Base-by-base conservation (phyloP, 257 asterid genomes). In the Solanum neorickii region DNA sequence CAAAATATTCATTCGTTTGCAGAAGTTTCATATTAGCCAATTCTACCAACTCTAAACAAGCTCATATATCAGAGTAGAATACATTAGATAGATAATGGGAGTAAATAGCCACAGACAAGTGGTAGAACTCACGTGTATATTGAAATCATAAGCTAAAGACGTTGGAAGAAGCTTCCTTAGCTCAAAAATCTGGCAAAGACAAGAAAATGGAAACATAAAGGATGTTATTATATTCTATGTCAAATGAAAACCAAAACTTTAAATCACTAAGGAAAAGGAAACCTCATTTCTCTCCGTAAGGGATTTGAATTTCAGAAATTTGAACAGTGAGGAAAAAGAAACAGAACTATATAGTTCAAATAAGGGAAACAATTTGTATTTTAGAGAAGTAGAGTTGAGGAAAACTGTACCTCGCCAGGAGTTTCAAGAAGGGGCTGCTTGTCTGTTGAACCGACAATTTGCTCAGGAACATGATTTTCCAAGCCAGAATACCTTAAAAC, bases 161-260 rank as follows among this genome's bases (percentile, higher is more conserved):
- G 97, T 92, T 15, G 99, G 99, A 86, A 95, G 98, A 89, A 97
- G 98, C 91, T 97, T 97, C 92, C 95, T 91, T 87, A 97, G 98
- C 92, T 93, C 95, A 91, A 97, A 95, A 82, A 97, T 90, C 99
- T 97, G 96, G 82, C 83, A 21, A 46, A 90, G 66, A 82, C 75
- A 23, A 65, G 87, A 33, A 83, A 60, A 69, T 16, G 15, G 29
- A 23, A 77, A 78, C 4, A 78, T 12, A 46, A 78, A 46, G 41
- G 65, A 80, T 29, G 66, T 80, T 80, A 47, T 47, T 47, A 21
- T 29, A 11, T 47, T 47, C 42, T 9, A 80, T 18, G 11, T 41
- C 27, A 41, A 6, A 47, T 83, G 21, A 11, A 66, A 37, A n/a
- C 59, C n/a, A 83, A 83, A 59, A 78, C 20, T 25, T 12, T 56